A percentile compares a stretch with the other conserved stretches of the same genome.
phyloP scores from a whole-genome alignment of 805 yeast species.

The Lachancea quebecensis region DNA sequence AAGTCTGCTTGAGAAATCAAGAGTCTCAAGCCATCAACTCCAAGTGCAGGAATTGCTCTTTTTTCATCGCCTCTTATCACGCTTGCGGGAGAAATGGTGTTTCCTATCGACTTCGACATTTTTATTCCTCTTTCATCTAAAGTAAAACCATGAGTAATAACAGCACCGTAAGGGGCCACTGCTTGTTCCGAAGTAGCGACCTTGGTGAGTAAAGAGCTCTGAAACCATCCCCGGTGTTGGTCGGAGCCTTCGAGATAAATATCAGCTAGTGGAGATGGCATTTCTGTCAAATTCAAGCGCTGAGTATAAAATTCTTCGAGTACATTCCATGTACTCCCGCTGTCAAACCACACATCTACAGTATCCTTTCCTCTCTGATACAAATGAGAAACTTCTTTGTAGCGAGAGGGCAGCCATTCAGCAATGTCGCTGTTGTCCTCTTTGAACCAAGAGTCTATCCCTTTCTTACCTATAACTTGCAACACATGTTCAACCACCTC shows the following conservation, averaged over 20 bases:
- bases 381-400: constrained; percentile 35
- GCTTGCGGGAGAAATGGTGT: constrained; percentile 61
- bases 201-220: constrained; percentile 79
- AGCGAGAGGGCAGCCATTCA: constrained; percentile 64
- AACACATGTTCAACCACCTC: constrained; percentile 54
- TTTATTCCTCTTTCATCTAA: constrained; percentile 79
- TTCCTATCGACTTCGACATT: constrained; percentile 93
- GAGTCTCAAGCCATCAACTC: constrained; percentile 84
- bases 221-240: constrained; percentile 99
- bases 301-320: constrained; percentile 32
- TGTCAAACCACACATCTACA: constrained; percentile 99
- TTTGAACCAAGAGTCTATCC: constrained; percentile 79
- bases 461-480: constrained; percentile 45
- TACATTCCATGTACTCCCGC: constrained; percentile 81
- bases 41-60: constrained; percentile 53
- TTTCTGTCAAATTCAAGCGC: constrained; percentile 27
- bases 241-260: constrained; percentile 96
- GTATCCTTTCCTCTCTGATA: constrained; percentile 76
- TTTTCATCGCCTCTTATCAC: constrained; percentile 56
- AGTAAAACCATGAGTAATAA: constrained; percentile 91
- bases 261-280: constrained; percentile 53
- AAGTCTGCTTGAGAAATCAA: constrained; percentile 90
- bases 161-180: constrained; percentile 59
- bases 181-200: constrained; percentile 39
- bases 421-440: constrained; percentile 35